Evolutionary conservation across 1,284 basidiomycete species (phyloP), one percentile per base, ranked within the genome.

Genomic region (Thecaphora frezii): DNA sequence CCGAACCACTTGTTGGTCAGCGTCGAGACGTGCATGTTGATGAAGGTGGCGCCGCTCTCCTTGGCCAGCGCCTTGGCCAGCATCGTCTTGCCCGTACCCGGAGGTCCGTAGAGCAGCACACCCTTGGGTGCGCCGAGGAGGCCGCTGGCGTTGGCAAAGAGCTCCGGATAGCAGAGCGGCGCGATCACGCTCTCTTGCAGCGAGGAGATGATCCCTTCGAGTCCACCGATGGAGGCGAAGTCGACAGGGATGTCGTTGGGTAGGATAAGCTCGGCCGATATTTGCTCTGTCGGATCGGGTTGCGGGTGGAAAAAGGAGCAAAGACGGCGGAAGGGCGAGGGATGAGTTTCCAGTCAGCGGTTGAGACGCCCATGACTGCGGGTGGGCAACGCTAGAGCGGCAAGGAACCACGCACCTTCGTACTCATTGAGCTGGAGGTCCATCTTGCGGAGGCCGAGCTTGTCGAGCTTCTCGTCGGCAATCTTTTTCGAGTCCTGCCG

Each of bases 121-220:
- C 84, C 84, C 60, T 84, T 84, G 1, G 84, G 84, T 5, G 84
- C 83, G 14, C 82, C 81, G 43, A 85, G 80, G 9, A 86, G 71
- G 83, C 86, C 73, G 38, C 65, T 74, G 0, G 88, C 83, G 10
- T 74, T 60, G 72, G 85, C 83, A 83, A 97, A 97, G 52, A 98
- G 84, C 61, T 89, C 84, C 2, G 96, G 96, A 73, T 91, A 96
- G 59, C 90, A 88, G 41, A 98, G 85, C 1, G 94, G 96, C 76
- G 92, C 96, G 74, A 98, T 97, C 61, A 99, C 88, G 57, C 92
- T 92, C 83, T 98, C 94, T 52, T 91, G 87, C 50, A 99, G 85
- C 30, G 89, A 91, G 22, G 87, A 85, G 61, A 98, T 89, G 73
- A 97, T 97, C 36, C 87, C 83, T 48, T 99, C 96, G 24, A 99